Evolutionary conservation across 73 alveolate genomes (phyloP), one percentile per base, ranked within the genome.

Genomic region (Paramecium primaurelia): DNA sequence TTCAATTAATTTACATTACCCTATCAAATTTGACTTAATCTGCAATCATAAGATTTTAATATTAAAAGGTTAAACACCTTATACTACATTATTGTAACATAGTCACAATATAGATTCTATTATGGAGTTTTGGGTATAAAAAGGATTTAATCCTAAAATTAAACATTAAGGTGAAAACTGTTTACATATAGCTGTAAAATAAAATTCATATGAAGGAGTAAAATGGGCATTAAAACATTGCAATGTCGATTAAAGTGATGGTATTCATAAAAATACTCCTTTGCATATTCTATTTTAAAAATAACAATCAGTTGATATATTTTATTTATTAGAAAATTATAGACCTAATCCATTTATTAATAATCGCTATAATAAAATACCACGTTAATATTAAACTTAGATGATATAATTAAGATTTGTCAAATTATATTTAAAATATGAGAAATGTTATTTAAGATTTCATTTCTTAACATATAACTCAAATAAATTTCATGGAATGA

Each of bases 141-240:
- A 11, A 75, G 88, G 88, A 1, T 75, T 75, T 42, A 25, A 38
- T 36, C 88, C 88, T 25, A 75, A 36, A 11, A 12, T n/a, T 11
- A 75, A 75, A n/a, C 25, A 38, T 14, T 20, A 75, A 38, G 88
- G 88, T 18, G 58, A 75, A 6, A 75, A 75, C 40, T 38, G 88
- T 75, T 38, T 75, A 20, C 88, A 75, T 42, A 75, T 42, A 12
- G 88, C 88, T 3, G 34, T 75, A 6, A 75, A n/a, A 42, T n/a
- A 37, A 22, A 30, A 34, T n/a, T 4, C 34, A 10, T 75, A 75
- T 75, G 58, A 75, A 38, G 88, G 88, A 10, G 88, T 42, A 1
- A 42, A 36, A 18, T 75, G 88, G 88, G 88, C 88, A 14, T 38
- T 75, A 38, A 38, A 75, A 75, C 28, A 75, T 75, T 75, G 88